Evolutionary conservation across 805 yeast species (phyloP).

Genomic region (Zygosaccharomyces lentus): DNA sequence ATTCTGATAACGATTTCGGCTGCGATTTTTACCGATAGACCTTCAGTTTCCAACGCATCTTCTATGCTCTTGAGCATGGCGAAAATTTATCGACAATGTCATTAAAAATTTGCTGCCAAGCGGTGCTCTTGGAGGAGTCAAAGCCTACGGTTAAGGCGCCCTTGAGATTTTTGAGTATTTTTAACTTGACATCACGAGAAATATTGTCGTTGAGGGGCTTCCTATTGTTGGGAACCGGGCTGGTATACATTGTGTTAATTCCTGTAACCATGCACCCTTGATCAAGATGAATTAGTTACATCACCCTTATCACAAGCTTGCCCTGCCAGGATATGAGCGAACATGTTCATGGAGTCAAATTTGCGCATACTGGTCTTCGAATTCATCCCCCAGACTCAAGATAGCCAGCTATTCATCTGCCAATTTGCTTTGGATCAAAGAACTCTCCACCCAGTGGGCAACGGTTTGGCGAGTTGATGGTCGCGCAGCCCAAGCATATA

Average conservation of each 20-base stretch:
- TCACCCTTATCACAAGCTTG: slow-evolving; percentile 46
- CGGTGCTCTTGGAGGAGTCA: slow-evolving; percentile 41
- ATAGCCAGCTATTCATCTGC: slow-evolving; percentile 22
- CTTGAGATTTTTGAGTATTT: slow-evolving; percentile 38
- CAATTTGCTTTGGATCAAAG: slow-evolving; percentile 20
- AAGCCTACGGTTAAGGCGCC: slow-evolving; percentile 29
- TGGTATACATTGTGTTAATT: slow-evolving; percentile 45
- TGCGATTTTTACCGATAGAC: slow-evolving; percentile 14
- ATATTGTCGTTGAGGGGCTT: slow-evolving; percentile 37
- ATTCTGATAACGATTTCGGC: slow-evolving; percentile 37
- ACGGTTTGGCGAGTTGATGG: slow-evolving; percentile 24
- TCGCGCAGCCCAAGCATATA: slow-evolving; percentile 38
- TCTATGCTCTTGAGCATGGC: slow-evolving; percentile 45
- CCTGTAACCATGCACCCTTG: slow-evolving; percentile 51
- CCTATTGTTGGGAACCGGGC: slow-evolving; percentile 46
- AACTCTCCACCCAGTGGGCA: slow-evolving; percentile 31
- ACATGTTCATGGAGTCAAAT: slow-evolving; percentile 36
- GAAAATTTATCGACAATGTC: slow-evolving; percentile 50
- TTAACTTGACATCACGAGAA: slow-evolving; percentile 34
- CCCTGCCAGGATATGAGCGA: slow-evolving; percentile 47
- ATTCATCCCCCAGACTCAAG: slow-evolving; percentile 24
- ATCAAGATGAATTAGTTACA: slow-evolving; percentile 46
- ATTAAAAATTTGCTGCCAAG: slow-evolving; percentile 54
- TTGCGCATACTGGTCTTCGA: slow-evolving; percentile 20
- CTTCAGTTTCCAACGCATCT: slow-evolving; percentile 30